These are phyloP conservation scores for Schoenoplectus tabernaemontani DNA, from an alignment of 202 grass and related monocot species.

Conservation along the genomic window DNA sequence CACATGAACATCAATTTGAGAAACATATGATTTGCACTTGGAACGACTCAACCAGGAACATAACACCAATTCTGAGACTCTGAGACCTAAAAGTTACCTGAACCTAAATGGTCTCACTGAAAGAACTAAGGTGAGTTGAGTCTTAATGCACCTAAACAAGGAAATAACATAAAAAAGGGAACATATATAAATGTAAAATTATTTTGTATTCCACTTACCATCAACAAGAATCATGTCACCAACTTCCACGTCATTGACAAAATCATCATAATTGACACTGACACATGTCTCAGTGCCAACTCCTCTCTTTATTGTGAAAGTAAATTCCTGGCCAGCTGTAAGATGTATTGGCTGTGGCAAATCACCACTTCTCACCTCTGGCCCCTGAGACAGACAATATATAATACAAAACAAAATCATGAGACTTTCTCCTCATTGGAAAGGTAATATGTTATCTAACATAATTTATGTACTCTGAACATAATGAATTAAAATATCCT, in stretches of 20 bases:
- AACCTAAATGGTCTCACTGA: background rate
- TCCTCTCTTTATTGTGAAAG: slow-evolving; percentile 89
- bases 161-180: no score
- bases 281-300: slow-evolving; percentile 93
- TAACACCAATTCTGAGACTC: no score
- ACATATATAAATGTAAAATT: background rate
- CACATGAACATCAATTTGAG: no score
- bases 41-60: no score
- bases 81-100: background rate
- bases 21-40: no score
- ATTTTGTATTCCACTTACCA: slow-evolving; percentile 37
- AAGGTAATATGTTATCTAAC: background rate
- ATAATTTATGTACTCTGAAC: background rate
- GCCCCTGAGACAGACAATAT: slow-evolving; percentile 53
- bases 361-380: slow-evolving; percentile 95
- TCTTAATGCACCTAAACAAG: background rate
- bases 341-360: slow-evolving; percentile 78
- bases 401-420: background rate
- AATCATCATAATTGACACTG: slow-evolving; percentile 97
- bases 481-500: no score
- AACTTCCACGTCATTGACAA: slow-evolving; percentile 92
- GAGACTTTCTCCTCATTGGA: background rate
- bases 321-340: slow-evolving; percentile 65
- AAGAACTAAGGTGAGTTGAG: no score
- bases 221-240: slow-evolving; percentile 99